These are phyloP conservation scores for Volvariella surrecta DNA, from an alignment of 1,284 basidiomycete species.

Conservation along the genomic window DNA sequence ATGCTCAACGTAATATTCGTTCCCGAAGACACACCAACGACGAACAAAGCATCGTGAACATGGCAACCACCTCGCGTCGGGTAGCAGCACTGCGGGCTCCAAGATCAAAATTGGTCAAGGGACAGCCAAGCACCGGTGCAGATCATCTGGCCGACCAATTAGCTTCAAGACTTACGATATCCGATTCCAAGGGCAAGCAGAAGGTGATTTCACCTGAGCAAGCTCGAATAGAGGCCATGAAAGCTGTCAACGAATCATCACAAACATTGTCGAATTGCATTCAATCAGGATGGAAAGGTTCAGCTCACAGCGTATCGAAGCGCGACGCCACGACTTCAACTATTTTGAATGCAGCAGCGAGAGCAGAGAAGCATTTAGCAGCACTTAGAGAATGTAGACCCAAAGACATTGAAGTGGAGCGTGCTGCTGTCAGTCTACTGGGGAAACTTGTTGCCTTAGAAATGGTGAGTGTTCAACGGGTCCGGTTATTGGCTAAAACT, in stretches of 20 bases:
- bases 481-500: too few species aligned
- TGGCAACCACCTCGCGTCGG: constrained; percentile 8
- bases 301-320: constrained; percentile 13
- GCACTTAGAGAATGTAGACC: constrained; percentile 36
- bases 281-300: constrained; percentile 51
- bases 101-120: constrained; percentile 3
- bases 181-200: constrained; percentile 23
- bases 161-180: constrained; percentile 22
- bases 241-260: constrained; percentile 49
- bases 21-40: not conserved
- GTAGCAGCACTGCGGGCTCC: not conserved
- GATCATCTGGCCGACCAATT: constrained; percentile 22
- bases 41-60: not conserved
- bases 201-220: constrained; percentile 18
- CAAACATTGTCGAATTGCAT: constrained; percentile 43
- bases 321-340: constrained; percentile 15
- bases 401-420: constrained; percentile 47
- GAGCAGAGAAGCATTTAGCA: constrained; percentile 28
- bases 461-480: constrained; percentile 37
- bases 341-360: constrained; percentile 21
- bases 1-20: not conserved
- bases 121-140: constrained; percentile 10
- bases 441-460: constrained; percentile 59
- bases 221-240: constrained; percentile 32
- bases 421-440: constrained; percentile 55